Base-by-base conservation (phyloP, 176 grass and related monocot genomes). In the Thinopyrum elongatum region DNA sequence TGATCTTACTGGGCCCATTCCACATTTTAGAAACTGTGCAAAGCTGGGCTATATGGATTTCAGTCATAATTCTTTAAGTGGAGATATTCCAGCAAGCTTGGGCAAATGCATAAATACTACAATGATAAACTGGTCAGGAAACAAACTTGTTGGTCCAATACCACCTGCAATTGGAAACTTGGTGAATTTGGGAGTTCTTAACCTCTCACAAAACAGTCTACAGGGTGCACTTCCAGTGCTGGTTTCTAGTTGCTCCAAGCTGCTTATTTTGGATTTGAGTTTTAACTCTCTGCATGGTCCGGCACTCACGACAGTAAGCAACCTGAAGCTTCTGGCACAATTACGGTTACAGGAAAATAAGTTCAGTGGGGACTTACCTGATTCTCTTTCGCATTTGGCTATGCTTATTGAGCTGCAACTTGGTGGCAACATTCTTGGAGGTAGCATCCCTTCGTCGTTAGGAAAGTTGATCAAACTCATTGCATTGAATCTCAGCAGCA, bases 231-330 rank as follows among this genome's bases (percentile, higher is more conserved):
- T 98, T 35, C 88, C 93, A 58, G 28, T 30, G 23, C 71, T 92
- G 67, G 87, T 94, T 83, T 92, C 91, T 29, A 19, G 84, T 14
- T 98, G 95, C 87, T 85, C 80, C 26, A 87, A 85, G 7, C 27
- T 98, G 3, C 68, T 63, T 89, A 27, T 34, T 31, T 70, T 98
- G 67, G 95, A 98, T 86, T 87, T 98, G 86, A 89, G 95, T 74
- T 98, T 89, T 82, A 98, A 98, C 83, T 89, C 74, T 76, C 84
- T 98, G 15, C 94, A 94, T 76, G 93, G 93, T 61, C 82, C 77
- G 0, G 90, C 84, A 73, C 91, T 89, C 2, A 19, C 41, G 33
- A 86, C 83, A 67, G 8, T 98, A 75, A 86, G 80, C 65, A 92
- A 82, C 64, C 81, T 98, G 66, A 90, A 90, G 35, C 77, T 27